Percentiles rank a stretch among this genome's conserved stretches.
phyloP scores from a whole-genome alignment of 768 basidiomycete genomes.

The Mycena galopus region DNA sequence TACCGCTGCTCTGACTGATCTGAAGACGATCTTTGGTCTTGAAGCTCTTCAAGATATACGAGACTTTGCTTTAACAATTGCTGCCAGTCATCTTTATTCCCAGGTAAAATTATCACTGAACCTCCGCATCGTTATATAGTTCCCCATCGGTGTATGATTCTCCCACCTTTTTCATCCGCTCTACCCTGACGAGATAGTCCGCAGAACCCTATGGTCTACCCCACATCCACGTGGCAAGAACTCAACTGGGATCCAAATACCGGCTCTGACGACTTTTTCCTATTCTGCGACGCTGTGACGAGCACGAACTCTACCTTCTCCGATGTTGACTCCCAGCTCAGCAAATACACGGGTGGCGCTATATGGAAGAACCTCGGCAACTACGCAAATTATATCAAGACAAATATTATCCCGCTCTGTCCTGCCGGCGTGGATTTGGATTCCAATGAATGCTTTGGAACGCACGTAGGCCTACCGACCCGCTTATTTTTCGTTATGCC shows the following conservation, averaged over 20 bases:
- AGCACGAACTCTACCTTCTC: slow-evolving; percentile 22
- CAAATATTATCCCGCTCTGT: slow-evolving; percentile 23
- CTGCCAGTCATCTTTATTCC: slow-evolving; percentile 15
- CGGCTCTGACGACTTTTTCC: slow-evolving; percentile 23
- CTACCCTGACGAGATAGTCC: slow-evolving; percentile 1
- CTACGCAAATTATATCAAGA: slow-evolving; percentile 30
- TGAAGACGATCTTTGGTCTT: slow-evolving; percentile 25
- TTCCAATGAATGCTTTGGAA: slow-evolving; percentile 29
- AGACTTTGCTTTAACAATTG: slow-evolving; percentile 25
- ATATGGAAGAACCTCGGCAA: slow-evolving; percentile 28
- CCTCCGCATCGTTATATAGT: slow-evolving; percentile 24
- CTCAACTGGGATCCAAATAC: slow-evolving; percentile 19
- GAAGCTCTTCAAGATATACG: slow-evolving; percentile 26
- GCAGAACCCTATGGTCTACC: slow-evolving; percentile 20
- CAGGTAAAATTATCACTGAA: slow-evolving; percentile 23
- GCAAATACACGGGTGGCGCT: slow-evolving; percentile 22
- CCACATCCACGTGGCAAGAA: slow-evolving; percentile 28
- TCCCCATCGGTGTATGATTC: slow-evolving; percentile 28
- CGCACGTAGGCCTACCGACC: slow-evolving; percentile 12
- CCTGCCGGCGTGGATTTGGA: slow-evolving; percentile 27
- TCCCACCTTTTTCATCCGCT: slow-evolving; percentile 18
- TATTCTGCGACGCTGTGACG: slow-evolving; percentile 27
- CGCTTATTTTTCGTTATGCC: slow-evolving; percentile 14
- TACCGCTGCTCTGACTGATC: slow-evolving; percentile 13
- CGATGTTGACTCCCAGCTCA: slow-evolving; percentile 21